Percentiles rank a stretch among this genome's conserved stretches.
phyloP scores from a whole-genome alignment of 1,284 basidiomycete genomes.

The Schizopora paradoxa region DNA sequence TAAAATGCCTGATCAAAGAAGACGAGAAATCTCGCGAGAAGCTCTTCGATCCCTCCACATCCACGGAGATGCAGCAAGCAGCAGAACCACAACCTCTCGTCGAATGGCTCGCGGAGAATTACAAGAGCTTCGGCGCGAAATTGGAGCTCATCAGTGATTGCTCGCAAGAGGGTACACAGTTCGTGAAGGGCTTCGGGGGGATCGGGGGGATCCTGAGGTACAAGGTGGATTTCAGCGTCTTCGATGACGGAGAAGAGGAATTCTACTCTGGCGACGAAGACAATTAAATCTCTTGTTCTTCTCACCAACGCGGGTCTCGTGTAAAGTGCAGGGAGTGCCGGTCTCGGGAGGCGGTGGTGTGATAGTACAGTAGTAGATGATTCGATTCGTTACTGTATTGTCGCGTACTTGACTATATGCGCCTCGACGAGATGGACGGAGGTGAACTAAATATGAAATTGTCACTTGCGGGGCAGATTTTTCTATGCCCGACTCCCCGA shows the following conservation, averaged over 20 bases:
- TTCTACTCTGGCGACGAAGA: conserved; percentile 78
- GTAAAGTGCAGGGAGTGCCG: too few relatives aligned
- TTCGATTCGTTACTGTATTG: too few relatives aligned
- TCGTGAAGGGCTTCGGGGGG: conserved; percentile 98
- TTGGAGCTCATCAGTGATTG: conserved; percentile 87
- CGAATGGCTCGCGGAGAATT: conserved; percentile 99
- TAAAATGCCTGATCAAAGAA: conserved; percentile 75
- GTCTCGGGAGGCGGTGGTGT: too few relatives aligned
- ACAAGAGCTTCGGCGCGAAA: conserved; percentile 94
- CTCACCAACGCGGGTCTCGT: too few relatives aligned
- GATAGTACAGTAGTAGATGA: too few relatives aligned
- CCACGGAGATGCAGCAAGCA: conserved; percentile 90
- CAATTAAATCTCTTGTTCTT: too few relatives aligned
- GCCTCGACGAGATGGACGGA: too few relatives aligned
- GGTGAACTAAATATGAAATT: too few relatives aligned
- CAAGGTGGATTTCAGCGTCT: conserved; percentile 85
- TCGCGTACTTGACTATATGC: too few relatives aligned
- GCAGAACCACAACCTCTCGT: conserved; percentile 78
- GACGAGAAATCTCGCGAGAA: conserved; percentile 89
- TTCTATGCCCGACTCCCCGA: too few relatives aligned
- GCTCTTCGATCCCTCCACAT: conserved; percentile 93
- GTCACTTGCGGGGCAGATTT: too few relatives aligned
- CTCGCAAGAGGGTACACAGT: conserved; percentile 97
- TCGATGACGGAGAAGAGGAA: conserved; percentile 79
- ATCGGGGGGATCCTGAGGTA: conserved; percentile 94